phyloP scores from a whole-genome alignment of 805 yeast species.

The Ogataea henricii region DNA sequence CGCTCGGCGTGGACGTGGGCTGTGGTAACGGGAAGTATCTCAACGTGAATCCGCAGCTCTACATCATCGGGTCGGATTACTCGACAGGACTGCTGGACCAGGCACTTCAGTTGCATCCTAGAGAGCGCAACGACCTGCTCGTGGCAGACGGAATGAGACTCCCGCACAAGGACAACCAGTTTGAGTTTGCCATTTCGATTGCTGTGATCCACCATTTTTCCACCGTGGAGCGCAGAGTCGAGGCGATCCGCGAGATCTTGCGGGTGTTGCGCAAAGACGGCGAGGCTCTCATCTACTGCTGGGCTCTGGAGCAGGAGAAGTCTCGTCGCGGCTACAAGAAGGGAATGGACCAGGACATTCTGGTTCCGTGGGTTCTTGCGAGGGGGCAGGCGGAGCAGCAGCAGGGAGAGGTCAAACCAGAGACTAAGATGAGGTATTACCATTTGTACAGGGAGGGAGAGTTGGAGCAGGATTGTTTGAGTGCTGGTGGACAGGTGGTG shows the following conservation, averaged over 20 bases:
- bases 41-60: constrained; percentile 65
- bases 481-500: constrained; percentile 71
- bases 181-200: constrained; percentile 87
- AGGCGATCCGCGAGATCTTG: constrained; percentile 72
- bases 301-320: constrained; percentile 93
- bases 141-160: constrained; percentile 79
- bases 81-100: constrained; percentile 70
- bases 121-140: constrained; percentile 48
- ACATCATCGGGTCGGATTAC: constrained; percentile 72
- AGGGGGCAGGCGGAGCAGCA: constrained; percentile 38
- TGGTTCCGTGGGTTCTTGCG: constrained; percentile 93
- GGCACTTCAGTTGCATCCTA: constrained; percentile 47
- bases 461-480: constrained; percentile 63
- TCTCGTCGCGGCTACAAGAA: constrained; percentile 89
- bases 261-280: constrained; percentile 58
- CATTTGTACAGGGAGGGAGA: constrained; percentile 88
- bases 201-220: constrained; percentile 97
- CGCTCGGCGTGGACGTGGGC: constrained; percentile 89
- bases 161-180: constrained; percentile 52
- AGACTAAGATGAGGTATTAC: constrained; percentile 80
- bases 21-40: constrained; percentile 97
- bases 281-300: constrained; percentile 79
- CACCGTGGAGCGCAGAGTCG: constrained; percentile 74
- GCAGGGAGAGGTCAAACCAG: constrained; percentile 26
- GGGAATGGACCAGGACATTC: constrained; percentile 89